Base-by-base conservation (phyloP, 169 alveolate species). In the Besnoitia besnoiti region DNA sequence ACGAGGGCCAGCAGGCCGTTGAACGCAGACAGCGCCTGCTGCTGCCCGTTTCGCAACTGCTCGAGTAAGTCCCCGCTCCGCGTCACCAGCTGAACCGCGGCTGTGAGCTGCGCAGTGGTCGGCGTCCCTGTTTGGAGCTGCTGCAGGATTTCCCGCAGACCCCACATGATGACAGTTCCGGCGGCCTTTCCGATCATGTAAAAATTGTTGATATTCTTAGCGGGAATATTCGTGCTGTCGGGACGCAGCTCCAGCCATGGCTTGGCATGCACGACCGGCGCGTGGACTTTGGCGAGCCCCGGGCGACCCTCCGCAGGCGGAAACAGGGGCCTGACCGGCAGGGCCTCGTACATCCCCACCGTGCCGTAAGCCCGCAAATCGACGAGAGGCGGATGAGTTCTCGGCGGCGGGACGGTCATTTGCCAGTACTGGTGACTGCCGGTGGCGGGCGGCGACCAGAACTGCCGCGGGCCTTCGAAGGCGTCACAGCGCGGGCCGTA, bases 371-470 rank as follows among this genome's bases (percentile, higher is more conserved):
- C 35, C 35, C 87, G 87, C 87, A 77, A 5, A 24, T 77, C 87
- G 21, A 39, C 55, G 37, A 77, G 30, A 5, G 87, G 61, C 0
- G 87, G 87, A 19, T 27, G 0, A n/a, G 87, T 77, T 0, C 87
- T 2, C 59, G 30, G 61, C 2, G 87, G 87, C 59, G 40, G 0
- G 0, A 77, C 59, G 49, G 42, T 42, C 21, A 21, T 27, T 24
- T 77, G 87, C 87, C 87, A 77, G 87, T 77, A 77, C 37, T 40
- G 55, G 59, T 77, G 87, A 27, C 61, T 77, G 10, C 87, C 87
- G n/a, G 30, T 39, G 5, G 59, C 50, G 39, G 82, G 82, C 27
- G 39, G 14, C 12, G 46, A 3, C 82, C 82, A 73, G 82, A 73
- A 73, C 39, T 39, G 82, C 8, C n/a, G 44, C 21, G 46, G 47